Evolutionary conservation across 331 rosid species (phyloP), one percentile per base, ranked within the genome.

Genomic region (Cydonia oblonga): DNA sequence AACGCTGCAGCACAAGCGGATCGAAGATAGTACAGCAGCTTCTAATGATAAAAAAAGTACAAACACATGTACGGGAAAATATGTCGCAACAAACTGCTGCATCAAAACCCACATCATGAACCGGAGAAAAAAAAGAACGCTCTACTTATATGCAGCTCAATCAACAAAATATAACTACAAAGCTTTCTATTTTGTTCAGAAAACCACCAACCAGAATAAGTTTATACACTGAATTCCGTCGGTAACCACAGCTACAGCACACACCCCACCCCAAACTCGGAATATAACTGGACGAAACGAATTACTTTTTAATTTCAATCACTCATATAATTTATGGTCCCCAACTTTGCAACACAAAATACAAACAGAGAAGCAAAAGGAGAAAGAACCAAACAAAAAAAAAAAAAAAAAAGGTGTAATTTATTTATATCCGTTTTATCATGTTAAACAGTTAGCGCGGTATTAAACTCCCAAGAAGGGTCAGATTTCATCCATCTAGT

Each of bases 401-500:
- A 13, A 4, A 0, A 6, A 44, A 0, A 9, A 1, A 14, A 25
- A 10, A 35, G 23, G 24, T 26, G 68, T 38, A 44, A 72, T 19
- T 63, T 10, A 72, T 44, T 24, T 11, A 42, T 60, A 60, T 42
- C 75, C 69, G 14, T 42, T n/a, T 33, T 25, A 3, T 65, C 57
- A 51, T 22, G 57, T 54, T 64, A 18, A 26, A 32, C 22, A 16
- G 70, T 80, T 28, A 16, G 33, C 46, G 63, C 52, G 16, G 68
- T 35, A 38, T 68, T 54, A 30, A 76, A 63, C 54, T 42, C 60
- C 59, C 61, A 6, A 57, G 32, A 3, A 42, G 5, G 76, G 70
- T 64, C 69, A 44, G 78, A 68, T 61, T 81, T 66, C 65, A 52
- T 72, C 78, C 63, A 32, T 53, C 40, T 40, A 59, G 74, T 61